These are phyloP conservation scores for Nicotiana rustica DNA, from an alignment of 305 asterid genomes.

Conservation along the genomic window DNA sequence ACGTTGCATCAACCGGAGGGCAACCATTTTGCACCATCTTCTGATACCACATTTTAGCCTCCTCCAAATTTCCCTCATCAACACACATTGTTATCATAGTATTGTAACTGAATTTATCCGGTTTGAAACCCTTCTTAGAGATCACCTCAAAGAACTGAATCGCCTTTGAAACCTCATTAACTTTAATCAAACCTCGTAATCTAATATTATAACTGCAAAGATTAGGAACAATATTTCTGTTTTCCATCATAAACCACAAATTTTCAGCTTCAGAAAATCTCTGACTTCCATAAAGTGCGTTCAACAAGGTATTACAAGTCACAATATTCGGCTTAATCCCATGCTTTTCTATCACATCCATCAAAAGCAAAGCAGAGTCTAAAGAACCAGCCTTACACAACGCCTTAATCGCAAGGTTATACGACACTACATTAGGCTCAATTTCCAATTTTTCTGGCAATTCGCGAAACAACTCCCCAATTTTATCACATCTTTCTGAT, in stretches of 20 bases:
- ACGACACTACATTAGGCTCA: constrained; percentile 50
- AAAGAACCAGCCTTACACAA: constrained; percentile 45
- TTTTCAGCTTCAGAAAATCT: constrained; percentile 53
- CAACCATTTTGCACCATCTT: constrained; percentile 41
- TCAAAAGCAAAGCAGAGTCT: constrained; percentile 47
- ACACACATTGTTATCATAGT: constrained; percentile 47
- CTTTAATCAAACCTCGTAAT: constrained; percentile 47
- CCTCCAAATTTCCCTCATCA: constrained; percentile 45
- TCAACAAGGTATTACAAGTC: constrained; percentile 49
- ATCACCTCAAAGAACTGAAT: constrained; percentile 43
- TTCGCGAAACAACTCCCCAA: constrained; percentile 46
- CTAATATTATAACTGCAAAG: constrained; percentile 49
- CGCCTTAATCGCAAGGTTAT: constrained; percentile 47
- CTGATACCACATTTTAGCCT: constrained; percentile 49
- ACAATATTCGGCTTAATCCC: constrained; percentile 41
- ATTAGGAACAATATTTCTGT: constrained; percentile 47
- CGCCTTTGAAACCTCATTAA: constrained; percentile 20
- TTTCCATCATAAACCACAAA: constrained; percentile 53
- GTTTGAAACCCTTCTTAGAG: constrained; percentile 45
- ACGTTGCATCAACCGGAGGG: constrained; percentile 46
- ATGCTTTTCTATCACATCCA: constrained; percentile 51
- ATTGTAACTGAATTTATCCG: constrained; percentile 48
- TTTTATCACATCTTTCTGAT: constrained; percentile 41
- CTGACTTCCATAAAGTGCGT: constrained; percentile 34
- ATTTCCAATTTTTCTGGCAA: constrained; percentile 47